Base-by-base conservation (phyloP, 768 basidiomycete genomes). In the Lepiota venenata region DNA sequence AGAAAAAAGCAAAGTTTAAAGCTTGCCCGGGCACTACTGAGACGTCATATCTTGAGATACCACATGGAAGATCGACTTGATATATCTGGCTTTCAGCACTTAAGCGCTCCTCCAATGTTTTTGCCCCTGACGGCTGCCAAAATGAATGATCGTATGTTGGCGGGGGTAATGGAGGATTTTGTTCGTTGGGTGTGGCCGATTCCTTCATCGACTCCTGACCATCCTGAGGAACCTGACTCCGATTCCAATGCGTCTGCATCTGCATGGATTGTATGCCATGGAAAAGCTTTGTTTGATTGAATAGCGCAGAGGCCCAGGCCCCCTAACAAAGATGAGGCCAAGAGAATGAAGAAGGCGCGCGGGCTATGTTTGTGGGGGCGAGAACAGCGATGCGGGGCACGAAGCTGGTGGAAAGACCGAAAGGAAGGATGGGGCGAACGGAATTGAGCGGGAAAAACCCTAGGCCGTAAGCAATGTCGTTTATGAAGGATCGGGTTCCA, bases 11-110 rank as follows among this genome's bases (percentile, higher is more conserved):
- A 6, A 21, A 27, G 11, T 16, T 36, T 9, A 11, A 20, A 32
- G 11, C 52, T 46, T 18, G 32, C 52, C 38, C 27, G 45, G 22
- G 2, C 18, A 54, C 37, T 12, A 32, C 22, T 9, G 45, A 25
- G 15, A 47, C 25, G 18, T 54, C 52, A 14, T 54, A 46, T 29
- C 52, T 35, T 18, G 52, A n/a, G 8, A 54, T 39, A 5, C 52
- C 52, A 40, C 52, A 54, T 3, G 52, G 37, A 4, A 14, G 1
- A 9, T 54, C 36, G 2, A 47, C 44, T 8, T 39, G 16, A 21
- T 38, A 54, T 15, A 54, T 47, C 1, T 39, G 45, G 20, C 52
- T 47, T 3, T 32, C n/a, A 20, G 18, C n/a, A 11, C 15, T 20
- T 3, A 54, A n/a, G 6, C 41, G 22, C 32, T 54, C 45, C 38